Evolutionary conservation across 495 filamentous ascomycete genomes (phyloP).

Genomic region (Bombardia bombarda): DNA sequence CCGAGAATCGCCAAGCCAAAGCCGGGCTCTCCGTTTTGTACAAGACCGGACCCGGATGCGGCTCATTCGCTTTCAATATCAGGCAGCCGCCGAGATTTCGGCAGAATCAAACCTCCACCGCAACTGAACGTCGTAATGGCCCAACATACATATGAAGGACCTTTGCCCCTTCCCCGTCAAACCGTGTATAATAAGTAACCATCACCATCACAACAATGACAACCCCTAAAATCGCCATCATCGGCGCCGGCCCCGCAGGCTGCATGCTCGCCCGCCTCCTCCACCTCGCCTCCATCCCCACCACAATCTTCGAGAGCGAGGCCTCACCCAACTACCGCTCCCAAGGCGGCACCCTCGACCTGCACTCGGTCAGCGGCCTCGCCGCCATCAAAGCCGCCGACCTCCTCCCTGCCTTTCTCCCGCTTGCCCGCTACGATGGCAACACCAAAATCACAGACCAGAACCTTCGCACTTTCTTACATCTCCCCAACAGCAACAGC

Average conservation of each 20-base stretch:
- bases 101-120: too few species aligned
- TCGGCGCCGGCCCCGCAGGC: conserved; percentile 50
- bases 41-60: too few species aligned
- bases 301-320: conserved; percentile 43
- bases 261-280: conserved; percentile 49
- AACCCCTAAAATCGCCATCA: conserved; percentile 42
- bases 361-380: conserved; percentile 44
- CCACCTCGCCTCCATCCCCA: conserved; percentile 28
- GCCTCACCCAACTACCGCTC: conserved; percentile 29
- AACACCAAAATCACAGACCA: conserved; percentile 36
- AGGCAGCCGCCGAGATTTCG: too few species aligned
- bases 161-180: neutral
- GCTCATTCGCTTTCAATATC: too few species aligned
- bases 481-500: conserved; percentile 4
- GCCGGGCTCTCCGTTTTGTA: too few species aligned
- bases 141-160: conserved; percentile 1
- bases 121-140: too few species aligned
- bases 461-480: conserved; percentile 15
- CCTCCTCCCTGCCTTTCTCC: conserved; percentile 39
- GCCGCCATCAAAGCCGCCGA: conserved; percentile 42
- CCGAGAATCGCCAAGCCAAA: too few species aligned
- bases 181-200: neutral
- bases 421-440: conserved; percentile 36
- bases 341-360: conserved; percentile 48
- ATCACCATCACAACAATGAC: neutral